These are phyloP conservation scores for Porcisia deanei DNA, from an alignment of 208 protist genomes.

Conservation along the genomic window DNA sequence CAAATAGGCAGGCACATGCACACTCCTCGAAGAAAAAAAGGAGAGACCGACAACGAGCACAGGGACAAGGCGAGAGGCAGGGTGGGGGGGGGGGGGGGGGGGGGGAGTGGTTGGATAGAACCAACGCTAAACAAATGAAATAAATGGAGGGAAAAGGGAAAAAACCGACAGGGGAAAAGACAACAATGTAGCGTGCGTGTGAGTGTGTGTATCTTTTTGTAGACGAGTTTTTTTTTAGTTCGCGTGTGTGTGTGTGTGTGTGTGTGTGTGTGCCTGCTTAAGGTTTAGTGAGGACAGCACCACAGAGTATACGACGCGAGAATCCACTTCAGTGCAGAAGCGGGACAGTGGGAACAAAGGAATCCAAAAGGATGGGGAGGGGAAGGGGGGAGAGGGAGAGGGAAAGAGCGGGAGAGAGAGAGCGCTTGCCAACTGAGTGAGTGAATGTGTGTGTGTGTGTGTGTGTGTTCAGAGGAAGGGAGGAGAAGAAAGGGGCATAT, in stretches of 20 bases:
- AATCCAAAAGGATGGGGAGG: neutral
- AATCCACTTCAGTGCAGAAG: neutral
- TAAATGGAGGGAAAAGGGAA: neutral
- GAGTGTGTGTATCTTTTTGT: no score
- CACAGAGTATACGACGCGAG: neutral
- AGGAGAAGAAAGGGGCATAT: neutral
- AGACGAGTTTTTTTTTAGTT: neutral
- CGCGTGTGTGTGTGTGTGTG: neutral
- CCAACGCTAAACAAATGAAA: neutral
- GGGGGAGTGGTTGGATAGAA: neutral
- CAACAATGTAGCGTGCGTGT: neutral
- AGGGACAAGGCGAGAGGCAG: neutral
- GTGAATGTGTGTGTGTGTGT: neutral
- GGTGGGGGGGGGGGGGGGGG: neutral
- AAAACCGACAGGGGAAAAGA: constrained; percentile 5
- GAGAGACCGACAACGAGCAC: neutral
- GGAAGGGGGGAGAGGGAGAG: neutral
- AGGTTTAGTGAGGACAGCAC: neutral
- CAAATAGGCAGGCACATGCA: neutral
- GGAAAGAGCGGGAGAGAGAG: neutral
- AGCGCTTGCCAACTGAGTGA: constrained; percentile 2
- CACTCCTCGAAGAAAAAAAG: neutral
- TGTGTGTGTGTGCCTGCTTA: constrained; percentile 1
- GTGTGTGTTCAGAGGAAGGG: neutral
- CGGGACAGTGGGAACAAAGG: neutral